phyloP scores from a whole-genome alignment of 345 rosid species.

The Eucalyptus regnans region DNA sequence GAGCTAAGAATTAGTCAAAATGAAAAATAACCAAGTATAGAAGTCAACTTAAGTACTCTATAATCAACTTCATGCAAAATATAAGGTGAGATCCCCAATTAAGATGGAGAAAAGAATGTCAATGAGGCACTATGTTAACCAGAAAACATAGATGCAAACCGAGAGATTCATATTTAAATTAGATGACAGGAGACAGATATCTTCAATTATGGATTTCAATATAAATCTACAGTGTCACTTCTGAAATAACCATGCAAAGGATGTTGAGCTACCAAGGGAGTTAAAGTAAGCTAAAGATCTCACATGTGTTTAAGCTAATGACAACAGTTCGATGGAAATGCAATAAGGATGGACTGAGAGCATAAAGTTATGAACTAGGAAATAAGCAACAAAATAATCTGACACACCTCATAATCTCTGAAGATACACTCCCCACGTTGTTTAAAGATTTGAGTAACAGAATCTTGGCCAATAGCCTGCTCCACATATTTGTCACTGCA shows the following conservation, averaged over 20 bases:
- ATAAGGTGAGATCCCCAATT: not conserved
- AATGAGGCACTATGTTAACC: not conserved
- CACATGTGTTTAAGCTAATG: not conserved
- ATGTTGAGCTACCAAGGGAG: not conserved
- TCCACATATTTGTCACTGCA: conserved; percentile 30
- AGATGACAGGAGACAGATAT: not conserved
- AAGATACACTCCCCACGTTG: conserved; percentile 23
- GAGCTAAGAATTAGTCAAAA: not conserved
- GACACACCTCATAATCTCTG: conserved; percentile 34
- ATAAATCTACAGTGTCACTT: not conserved
- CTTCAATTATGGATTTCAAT: not conserved
- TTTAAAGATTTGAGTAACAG: conserved; percentile 27
- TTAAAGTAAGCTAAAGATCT: not conserved
- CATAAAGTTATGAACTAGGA: not conserved
- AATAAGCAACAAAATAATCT: not conserved
- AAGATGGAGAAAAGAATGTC: not conserved
- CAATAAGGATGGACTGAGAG: not conserved
- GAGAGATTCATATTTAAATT: not conserved
- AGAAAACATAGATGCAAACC: not conserved
- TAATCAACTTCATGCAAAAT: not conserved
- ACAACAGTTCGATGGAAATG: not conserved
- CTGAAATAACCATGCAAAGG: not conserved
- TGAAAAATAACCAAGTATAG: not conserved
- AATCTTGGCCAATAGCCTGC: conserved; percentile 12
- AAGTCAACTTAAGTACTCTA: not conserved